Evolutionary conservation across 2,329 filamentous ascomycete species (phyloP), one percentile per base, ranked within the genome.

Genomic region (Trichoderma gracile): DNA sequence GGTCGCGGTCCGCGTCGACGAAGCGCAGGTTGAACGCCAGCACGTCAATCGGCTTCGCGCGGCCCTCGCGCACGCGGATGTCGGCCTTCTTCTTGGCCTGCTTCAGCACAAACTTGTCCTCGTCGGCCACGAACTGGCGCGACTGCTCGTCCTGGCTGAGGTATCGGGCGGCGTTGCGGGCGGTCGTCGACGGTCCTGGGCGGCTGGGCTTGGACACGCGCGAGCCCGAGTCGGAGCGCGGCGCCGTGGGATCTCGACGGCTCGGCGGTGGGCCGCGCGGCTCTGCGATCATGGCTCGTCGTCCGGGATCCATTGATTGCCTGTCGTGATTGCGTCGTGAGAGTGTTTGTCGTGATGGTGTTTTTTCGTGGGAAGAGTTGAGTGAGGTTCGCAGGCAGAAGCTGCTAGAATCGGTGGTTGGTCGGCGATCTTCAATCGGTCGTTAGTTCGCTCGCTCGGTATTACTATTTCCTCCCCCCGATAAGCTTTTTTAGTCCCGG

Each of bases 51-150:
- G 94, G 91, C 73, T 92, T 93, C 63, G 94, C 93, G 69, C 96
- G 87, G 12, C 91, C 90, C 76, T 96, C 93, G 70, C 93, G 91
- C 52, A 98, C 93, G 46, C 95, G 89, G 70, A 99, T 96, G 69
- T 93, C 91, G 47, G 95, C 94, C 81, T 97, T 98, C 81, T 96
- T 98, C 83, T 98, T 99, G 53, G 94, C 90, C 78, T 99, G 95
- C 77, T 93, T 93, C 73, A 99, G 81, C 64, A 98, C 95, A 73
- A 99, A 99, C 68, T 90, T 89, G 79, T 99, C 95, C 77, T 99
- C 95, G 71, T 96, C 91, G 59, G 94, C 91, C 21, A 98, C 91
- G 83, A 95, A 99, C 73, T 89, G 85, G 27, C 88, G 83, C 69
- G 88, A 90, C 73, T 92, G 89, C 73, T 93, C 89, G 71, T 93